A percentile compares a stretch with the other conserved stretches of the same genome.
phyloP scores from a whole-genome alignment of 331 rosid genomes.

The Quercus lobata region DNA sequence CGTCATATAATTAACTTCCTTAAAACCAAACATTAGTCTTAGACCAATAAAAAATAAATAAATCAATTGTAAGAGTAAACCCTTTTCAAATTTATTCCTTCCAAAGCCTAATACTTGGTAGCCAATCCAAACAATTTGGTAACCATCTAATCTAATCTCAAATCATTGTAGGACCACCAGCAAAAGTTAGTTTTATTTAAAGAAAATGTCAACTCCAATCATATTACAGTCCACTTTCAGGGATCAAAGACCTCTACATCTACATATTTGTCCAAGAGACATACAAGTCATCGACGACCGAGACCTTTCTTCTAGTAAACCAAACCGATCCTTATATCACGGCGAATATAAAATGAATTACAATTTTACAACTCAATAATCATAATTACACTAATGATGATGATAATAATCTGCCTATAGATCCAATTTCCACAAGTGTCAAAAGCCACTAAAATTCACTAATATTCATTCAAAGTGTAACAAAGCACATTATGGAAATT shows the following conservation, averaged over 20 bases:
- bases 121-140: not conserved
- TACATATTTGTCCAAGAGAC: not conserved
- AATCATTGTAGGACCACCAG: not conserved
- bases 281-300: not conserved
- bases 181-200: not conserved
- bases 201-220: not conserved
- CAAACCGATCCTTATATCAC: not conserved
- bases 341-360: too few species aligned
- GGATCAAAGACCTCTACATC: not conserved
- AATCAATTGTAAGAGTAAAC: not conserved
- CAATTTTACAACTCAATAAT: too few species aligned
- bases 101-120: not conserved
- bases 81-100: not conserved
- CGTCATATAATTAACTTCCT: not conserved
- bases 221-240: not conserved
- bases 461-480: not conserved
- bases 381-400: too few species aligned
- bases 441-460: not conserved
- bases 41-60: not conserved
- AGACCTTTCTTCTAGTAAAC: not conserved
- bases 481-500: not conserved
- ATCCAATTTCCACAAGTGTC: constrained; percentile 11
- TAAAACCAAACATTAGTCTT: not conserved
- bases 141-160: not conserved
- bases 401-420: not conserved